A percentile compares a stretch with the other conserved stretches of the same genome.
These are phyloP conservation scores for Echeveria elegans DNA, from an alignment of 164 flowering plant genomes.

Conservation along the genomic window DNA sequence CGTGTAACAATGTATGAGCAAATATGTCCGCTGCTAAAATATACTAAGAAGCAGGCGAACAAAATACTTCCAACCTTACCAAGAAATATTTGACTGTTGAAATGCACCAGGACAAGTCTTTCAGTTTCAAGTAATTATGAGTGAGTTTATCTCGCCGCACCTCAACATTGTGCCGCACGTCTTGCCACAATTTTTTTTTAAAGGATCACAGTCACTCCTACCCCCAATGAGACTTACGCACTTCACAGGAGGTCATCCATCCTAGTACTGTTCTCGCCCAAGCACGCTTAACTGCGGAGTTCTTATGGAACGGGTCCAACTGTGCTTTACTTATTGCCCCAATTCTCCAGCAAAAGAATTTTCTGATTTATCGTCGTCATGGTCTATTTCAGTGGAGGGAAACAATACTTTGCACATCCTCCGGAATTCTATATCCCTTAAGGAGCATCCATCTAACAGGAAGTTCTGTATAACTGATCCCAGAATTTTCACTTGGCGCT, in stretches of 20 bases:
- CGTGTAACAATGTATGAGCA: neutral
- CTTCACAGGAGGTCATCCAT: too few species aligned
- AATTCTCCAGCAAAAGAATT: slow-evolving; percentile 77
- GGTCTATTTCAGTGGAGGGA: slow-evolving; percentile 20
- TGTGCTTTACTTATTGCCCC: too few species aligned
- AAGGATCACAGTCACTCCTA: too few species aligned
- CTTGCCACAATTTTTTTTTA: too few species aligned
- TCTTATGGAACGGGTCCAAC: too few species aligned
- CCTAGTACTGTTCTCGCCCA: too few species aligned
- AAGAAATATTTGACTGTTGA: slow-evolving; percentile 64
- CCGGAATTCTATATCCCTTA: slow-evolving; percentile 75
- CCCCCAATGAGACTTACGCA: too few species aligned
- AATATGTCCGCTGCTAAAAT: too few species aligned
- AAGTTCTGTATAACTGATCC: slow-evolving; percentile 49
- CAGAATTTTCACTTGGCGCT: slow-evolving; percentile 34
- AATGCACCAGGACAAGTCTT: slow-evolving; percentile 64
- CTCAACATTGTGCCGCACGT: slow-evolving; percentile 49
- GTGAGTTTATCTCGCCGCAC: slow-evolving; percentile 50
- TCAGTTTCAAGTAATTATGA: slow-evolving; percentile 42
- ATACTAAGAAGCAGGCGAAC: too few species aligned
- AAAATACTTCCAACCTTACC: too few species aligned
- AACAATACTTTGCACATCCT: slow-evolving; percentile 54
- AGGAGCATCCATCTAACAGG: slow-evolving; percentile 94
- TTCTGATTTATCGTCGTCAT: slow-evolving; percentile 18
- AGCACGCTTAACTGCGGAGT: too few species aligned